Conservation (phyloP, 192 early-diverging fungal species). For the Chytriomyces sp. region DNA sequence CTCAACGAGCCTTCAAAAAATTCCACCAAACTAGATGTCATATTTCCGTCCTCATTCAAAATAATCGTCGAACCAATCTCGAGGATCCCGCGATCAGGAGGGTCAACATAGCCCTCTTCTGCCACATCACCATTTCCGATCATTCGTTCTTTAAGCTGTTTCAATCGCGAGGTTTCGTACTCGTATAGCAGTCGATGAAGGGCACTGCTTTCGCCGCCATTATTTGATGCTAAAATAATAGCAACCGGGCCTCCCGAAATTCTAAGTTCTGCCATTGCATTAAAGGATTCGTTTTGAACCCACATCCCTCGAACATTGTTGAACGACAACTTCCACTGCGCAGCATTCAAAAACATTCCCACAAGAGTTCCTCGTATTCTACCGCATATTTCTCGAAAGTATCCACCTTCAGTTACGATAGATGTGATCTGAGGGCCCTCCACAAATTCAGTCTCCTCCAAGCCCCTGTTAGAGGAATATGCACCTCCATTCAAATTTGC, state of each 20-base stretch:
- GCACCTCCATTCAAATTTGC: slow-evolving; percentile 45
- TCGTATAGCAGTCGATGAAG: slow-evolving; percentile 1
- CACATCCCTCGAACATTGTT: slow-evolving; percentile 59
- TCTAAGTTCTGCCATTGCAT: slow-evolving; percentile 41
- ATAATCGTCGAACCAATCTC: slow-evolving; percentile 42
- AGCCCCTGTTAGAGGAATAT: slow-evolving; percentile 44
- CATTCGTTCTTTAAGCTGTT: slow-evolving; percentile 14
- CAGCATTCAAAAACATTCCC: slow-evolving; percentile 58
- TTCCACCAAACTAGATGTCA: slow-evolving; percentile 45
- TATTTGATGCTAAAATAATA: slow-evolving; percentile 29
- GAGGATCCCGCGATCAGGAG: slow-evolving; percentile 30
- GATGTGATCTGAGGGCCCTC: slow-evolving; percentile 56
- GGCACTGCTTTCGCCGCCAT: slow-evolving; percentile 33
- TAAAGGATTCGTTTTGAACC: slow-evolving; percentile 58
- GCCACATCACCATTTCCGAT: slow-evolving; percentile 12
- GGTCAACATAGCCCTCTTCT: not conserved
- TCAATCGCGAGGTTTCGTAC: not conserved
- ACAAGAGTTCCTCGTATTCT: slow-evolving; percentile 58
- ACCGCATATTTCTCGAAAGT: slow-evolving; percentile 61
- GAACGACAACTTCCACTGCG: slow-evolving; percentile 50
- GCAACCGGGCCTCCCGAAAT: slow-evolving; percentile 43
- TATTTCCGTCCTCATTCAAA: slow-evolving; percentile 36
- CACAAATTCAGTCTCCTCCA: slow-evolving; percentile 56
- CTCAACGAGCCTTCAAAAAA: slow-evolving; percentile 53
- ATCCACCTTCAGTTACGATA: slow-evolving; percentile 58